Base-by-base conservation (phyloP, 2,329 filamentous ascomycete genomes). In the Clarireedia paspali region DNA sequence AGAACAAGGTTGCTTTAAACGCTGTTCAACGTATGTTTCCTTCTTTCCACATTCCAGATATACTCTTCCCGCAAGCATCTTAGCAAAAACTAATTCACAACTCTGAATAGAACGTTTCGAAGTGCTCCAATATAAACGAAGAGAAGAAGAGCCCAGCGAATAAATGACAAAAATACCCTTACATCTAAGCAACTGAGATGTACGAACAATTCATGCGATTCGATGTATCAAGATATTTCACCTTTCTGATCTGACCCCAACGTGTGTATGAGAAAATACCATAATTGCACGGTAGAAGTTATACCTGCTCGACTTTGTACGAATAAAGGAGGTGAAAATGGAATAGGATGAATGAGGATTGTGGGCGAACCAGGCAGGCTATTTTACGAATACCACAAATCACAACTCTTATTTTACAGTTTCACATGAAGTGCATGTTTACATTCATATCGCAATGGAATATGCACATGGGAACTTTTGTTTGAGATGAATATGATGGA, bases 11-110 rank as follows among this genome's bases (percentile, higher is more conserved):
- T 54, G 68, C 74, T 50, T 70, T 96, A 67, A 91, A 77, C 72
- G 77, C 97, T 66, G 72, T 87, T 50, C 90, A 96, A 75, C 85
- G 92, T 95, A 83, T 20, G 42, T 45, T 5, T 40, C 14, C 7
- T 20, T 20, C 9, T 45, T 20, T 20, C 20, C 20, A 7, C 42
- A 45, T 12, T 20, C 42, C 17, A 68, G 88, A 78, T 20, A 23
- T 14, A 51, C 50, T 40, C 15, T 27, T 30, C 23, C n/a, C 27
- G 3, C 6, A 26, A 23, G 27, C 24, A 17, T 46, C 4, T 40
- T 36, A 20, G 50, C 42, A 53, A 20, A 24, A 15, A n/a, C 40
- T 47, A n/a, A 47, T 12, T 4, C 51, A 45, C 7, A 36, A 15
- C 15, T 39, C 39, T 48, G 23, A 46, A 53, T 23, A 61, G 60